phyloP scores from a whole-genome alignment of 2,329 filamentous ascomycete species.

The Phialocephala sp. region DNA sequence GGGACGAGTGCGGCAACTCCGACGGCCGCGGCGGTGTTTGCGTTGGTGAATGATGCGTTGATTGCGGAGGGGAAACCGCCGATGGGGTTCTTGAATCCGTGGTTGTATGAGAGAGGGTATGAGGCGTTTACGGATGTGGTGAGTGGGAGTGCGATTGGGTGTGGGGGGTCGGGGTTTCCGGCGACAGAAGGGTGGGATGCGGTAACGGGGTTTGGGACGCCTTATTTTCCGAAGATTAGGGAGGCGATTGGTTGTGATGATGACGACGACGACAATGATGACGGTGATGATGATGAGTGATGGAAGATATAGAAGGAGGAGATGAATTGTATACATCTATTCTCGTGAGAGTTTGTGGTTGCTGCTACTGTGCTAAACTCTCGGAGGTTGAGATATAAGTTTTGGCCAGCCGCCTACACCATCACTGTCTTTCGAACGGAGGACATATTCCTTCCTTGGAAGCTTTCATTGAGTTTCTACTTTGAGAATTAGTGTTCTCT shows the following conservation, averaged over 20 bases:
- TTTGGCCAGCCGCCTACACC: too few species aligned
- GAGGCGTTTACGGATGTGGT: slow-evolving; percentile 48
- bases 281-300: background rate
- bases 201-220: slow-evolving; percentile 45
- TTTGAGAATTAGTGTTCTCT: too few species aligned
- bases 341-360: too few species aligned
- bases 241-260: background rate
- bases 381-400: too few species aligned
- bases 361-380: too few species aligned
- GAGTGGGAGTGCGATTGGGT: slow-evolving; percentile 45
- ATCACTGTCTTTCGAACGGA: too few species aligned
- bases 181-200: slow-evolving; percentile 44
- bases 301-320: background rate
- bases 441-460: too few species aligned
- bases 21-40: slow-evolving; percentile 60
- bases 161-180: slow-evolving; percentile 39
- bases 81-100: slow-evolving; percentile 50
- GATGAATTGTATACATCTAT: background rate
- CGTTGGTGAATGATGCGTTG: slow-evolving; percentile 66
- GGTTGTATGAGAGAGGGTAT: slow-evolving; percentile 45
- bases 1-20: slow-evolving; percentile 61
- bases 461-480: too few species aligned
- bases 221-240: slow-evolving; percentile 48
- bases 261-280: too few species aligned
- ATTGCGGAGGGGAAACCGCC: slow-evolving; percentile 53